phyloP scores from a whole-genome alignment of 129 eudicot genomes.

The Pseudognaphalium luteoalbum region DNA sequence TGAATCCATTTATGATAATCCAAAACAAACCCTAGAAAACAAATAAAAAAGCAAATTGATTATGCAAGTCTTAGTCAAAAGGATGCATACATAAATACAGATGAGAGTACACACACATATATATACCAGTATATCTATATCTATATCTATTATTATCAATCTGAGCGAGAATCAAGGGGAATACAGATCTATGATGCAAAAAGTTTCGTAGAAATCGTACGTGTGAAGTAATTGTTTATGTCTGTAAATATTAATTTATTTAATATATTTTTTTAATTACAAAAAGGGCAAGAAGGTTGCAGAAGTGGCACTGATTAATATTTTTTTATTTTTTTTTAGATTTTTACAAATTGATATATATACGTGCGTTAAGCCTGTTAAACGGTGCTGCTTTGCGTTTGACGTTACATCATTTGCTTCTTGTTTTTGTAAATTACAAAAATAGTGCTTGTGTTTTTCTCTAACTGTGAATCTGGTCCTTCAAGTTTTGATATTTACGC shows the following conservation, averaged over 20 bases:
- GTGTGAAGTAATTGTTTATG: neutral
- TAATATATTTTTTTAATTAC: neutral
- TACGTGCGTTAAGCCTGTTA: neutral
- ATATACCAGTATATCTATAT: neutral
- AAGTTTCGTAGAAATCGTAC: neutral
- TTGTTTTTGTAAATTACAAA: no score
- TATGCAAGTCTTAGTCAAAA: constrained; percentile 14
- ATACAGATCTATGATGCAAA: neutral
- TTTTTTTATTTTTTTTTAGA: no score
- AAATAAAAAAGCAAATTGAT: neutral
- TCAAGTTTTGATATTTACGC: no score
- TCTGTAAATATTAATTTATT: neutral
- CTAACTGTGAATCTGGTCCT: no score
- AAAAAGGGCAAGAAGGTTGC: neutral
- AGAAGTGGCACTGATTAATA: neutral
- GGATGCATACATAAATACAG: neutral
- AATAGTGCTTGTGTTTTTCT: no score
- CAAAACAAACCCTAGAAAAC: constrained; percentile 20
- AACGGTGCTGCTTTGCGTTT: neutral
- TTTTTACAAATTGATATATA: neutral
- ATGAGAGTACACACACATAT: neutral
- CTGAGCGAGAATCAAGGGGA: neutral
- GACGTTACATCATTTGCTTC: neutral
- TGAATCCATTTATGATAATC: constrained; percentile 40
- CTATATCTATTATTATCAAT: neutral